A percentile compares a stretch with the other conserved stretches of the same genome.
Evolutionary conservation across 2,329 filamentous ascomycete species (phyloP).

Genomic region (Periconia macrospinosa): DNA sequence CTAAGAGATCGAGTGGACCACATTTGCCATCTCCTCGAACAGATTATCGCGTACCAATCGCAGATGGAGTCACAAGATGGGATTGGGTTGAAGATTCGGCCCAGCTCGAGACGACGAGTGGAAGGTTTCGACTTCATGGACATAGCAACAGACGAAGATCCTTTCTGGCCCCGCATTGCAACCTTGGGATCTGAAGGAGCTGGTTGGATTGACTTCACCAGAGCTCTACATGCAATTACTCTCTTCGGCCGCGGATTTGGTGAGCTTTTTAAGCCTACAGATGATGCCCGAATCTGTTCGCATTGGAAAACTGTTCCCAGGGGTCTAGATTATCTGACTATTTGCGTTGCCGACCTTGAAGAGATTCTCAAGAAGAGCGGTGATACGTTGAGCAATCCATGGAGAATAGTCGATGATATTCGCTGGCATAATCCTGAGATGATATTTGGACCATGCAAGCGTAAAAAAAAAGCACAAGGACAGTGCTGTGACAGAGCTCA

Average conservation of each 20-base stretch:
- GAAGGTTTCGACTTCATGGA: background rate
- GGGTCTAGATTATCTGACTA: background rate
- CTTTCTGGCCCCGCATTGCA: background rate
- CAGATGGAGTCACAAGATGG: background rate
- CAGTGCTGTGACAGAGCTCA: too few species aligned
- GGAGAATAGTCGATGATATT: background rate
- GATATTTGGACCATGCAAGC: background rate
- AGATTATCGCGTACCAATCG: background rate
- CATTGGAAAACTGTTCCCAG: background rate
- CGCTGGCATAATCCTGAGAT: background rate
- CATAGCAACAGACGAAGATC: background rate
- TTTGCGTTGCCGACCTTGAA: background rate
- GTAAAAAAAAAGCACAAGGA: too few species aligned
- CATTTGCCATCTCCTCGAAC: background rate
- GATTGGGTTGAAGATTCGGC: background rate
- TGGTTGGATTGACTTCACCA: background rate
- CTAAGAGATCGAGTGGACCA: background rate
- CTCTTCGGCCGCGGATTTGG: constrained; percentile 1
- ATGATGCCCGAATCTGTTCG: background rate
- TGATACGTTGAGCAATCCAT: too few species aligned
- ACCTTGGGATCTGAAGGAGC: background rate
- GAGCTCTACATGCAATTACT: background rate
- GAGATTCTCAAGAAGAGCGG: background rate
- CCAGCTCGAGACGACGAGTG: background rate
- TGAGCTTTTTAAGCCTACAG: background rate